These are phyloP conservation scores for Fagus crenata DNA, from an alignment of 306 rosid species.

Conservation along the genomic window DNA sequence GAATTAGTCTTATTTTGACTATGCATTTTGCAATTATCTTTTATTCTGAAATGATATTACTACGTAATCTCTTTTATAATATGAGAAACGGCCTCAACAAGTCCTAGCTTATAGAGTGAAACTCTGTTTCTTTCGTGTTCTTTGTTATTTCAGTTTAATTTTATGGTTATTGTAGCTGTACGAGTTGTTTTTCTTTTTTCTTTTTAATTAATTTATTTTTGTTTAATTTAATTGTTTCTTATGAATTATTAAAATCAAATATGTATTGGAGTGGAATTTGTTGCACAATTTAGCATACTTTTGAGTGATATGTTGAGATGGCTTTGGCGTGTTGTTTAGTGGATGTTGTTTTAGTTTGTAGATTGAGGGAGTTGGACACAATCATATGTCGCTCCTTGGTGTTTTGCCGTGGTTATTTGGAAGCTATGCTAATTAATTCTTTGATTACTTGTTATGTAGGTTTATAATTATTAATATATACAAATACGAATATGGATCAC, in stretches of 20 bases:
- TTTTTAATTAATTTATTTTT: neutral
- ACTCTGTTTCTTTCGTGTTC: neutral
- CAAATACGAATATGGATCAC: constrained; percentile 50
- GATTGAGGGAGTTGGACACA: neutral
- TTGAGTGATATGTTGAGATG: neutral
- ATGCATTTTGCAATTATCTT: neutral
- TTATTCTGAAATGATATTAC: neutral
- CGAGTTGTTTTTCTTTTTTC: neutral
- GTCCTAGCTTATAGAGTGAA: neutral
- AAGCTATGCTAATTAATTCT: constrained; percentile 3
- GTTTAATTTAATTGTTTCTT: neutral
- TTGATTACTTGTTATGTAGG: constrained; percentile 18
- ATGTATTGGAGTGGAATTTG: neutral
- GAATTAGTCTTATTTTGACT: neutral
- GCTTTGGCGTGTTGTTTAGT: neutral
- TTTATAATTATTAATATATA: neutral
- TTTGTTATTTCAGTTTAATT: neutral
- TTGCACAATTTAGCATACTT: neutral
- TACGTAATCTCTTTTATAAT: neutral
- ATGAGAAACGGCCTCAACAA: neutral
- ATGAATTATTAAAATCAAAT: neutral
- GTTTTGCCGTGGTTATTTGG: neutral
- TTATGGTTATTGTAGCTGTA: neutral
- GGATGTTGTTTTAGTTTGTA: neutral
- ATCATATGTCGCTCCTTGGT: neutral